Evolutionary conservation across 164 flowering plant species (phyloP).

Genomic region (Platanus orientalis): DNA sequence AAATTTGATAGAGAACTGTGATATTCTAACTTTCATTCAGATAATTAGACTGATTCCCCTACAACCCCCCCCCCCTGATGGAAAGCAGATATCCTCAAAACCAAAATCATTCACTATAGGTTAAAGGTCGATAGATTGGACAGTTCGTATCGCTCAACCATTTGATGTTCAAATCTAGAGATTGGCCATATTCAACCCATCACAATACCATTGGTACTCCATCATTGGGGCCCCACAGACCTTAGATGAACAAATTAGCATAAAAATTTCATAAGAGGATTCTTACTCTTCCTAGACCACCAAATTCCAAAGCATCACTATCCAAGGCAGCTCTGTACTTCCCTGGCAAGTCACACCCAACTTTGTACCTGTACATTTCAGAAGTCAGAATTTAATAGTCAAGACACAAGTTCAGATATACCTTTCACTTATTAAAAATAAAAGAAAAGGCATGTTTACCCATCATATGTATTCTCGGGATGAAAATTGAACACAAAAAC

Average conservation of each 20-base stretch:
- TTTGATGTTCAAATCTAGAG: neutral
- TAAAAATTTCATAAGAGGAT: neutral
- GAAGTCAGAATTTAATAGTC: slow-evolving; percentile 5
- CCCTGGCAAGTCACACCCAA: slow-evolving; percentile 95
- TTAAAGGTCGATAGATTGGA: neutral
- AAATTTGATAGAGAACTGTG: no score
- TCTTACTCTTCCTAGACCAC: slow-evolving; percentile 93
- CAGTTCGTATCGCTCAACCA: neutral
- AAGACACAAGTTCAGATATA: neutral
- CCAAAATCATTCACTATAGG: no score
- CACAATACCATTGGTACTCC: neutral
- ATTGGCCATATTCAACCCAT: neutral
- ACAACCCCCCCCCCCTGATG: no score
- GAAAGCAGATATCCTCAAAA: no score
- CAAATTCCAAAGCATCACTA: slow-evolving; percentile 92
- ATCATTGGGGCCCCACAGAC: neutral
- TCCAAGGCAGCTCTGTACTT: slow-evolving; percentile 88
- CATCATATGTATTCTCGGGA: slow-evolving; percentile 76
- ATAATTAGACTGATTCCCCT: no score
- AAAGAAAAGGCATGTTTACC: slow-evolving; percentile 41
- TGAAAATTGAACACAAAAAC: slow-evolving; percentile 96
- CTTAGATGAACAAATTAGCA: no score
- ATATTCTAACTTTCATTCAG: no score
- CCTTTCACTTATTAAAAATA: no score
- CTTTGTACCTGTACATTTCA: slow-evolving; percentile 62